A percentile compares a stretch with the other conserved stretches of the same genome.
Conservation (phyloP, 2,329 filamentous ascomycete genomes). For the Sarocladium brachiariae region DNA sequence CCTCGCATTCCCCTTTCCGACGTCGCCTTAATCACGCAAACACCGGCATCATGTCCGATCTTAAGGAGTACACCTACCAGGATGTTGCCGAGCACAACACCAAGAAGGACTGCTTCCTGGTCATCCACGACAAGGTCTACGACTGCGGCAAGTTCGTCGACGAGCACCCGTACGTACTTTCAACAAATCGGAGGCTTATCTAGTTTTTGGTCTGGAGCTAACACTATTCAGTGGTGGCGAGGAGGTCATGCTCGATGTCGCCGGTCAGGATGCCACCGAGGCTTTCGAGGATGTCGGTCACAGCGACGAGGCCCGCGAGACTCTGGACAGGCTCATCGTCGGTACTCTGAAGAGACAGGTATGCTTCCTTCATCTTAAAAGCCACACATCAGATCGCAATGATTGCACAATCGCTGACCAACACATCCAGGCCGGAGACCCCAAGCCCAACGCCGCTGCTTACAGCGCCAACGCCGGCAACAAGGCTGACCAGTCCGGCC, state of each 20-base stretch:
- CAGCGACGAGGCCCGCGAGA: conserved; percentile 96
- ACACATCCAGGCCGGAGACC: conserved; percentile 62
- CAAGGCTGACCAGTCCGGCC: conserved; percentile 42
- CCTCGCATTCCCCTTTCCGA: not conserved
- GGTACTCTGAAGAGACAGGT: conserved; percentile 77
- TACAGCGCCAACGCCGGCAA: conserved; percentile 39
- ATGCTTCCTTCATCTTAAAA: conserved; percentile 26
- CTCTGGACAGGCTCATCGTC: conserved; percentile 69
- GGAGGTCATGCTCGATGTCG: conserved; percentile 94
- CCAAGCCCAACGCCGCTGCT: conserved; percentile 56
- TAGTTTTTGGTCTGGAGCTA: not conserved
- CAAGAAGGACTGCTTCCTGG: conserved; percentile 90
- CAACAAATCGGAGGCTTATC: not conserved
- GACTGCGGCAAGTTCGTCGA: conserved; percentile 83
- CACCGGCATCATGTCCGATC: conserved; percentile 25
- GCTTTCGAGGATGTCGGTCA: conserved; percentile 99
- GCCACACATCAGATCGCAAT: not conserved
- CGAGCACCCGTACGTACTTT: conserved; percentile 74
- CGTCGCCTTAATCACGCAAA: conserved; percentile 13
- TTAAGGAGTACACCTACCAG: conserved; percentile 60
- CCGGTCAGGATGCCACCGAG: conserved; percentile 91
- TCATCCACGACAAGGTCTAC: conserved; percentile 97
- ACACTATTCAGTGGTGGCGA: conserved; percentile 71
- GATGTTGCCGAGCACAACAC: conserved; percentile 80
- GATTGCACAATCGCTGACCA: not conserved